A percentile compares a stretch with the other conserved stretches of the same genome.
Evolutionary conservation across 2,329 filamentous ascomycete species (phyloP).

Genomic region (Phialemoniopsis sp.): DNA sequence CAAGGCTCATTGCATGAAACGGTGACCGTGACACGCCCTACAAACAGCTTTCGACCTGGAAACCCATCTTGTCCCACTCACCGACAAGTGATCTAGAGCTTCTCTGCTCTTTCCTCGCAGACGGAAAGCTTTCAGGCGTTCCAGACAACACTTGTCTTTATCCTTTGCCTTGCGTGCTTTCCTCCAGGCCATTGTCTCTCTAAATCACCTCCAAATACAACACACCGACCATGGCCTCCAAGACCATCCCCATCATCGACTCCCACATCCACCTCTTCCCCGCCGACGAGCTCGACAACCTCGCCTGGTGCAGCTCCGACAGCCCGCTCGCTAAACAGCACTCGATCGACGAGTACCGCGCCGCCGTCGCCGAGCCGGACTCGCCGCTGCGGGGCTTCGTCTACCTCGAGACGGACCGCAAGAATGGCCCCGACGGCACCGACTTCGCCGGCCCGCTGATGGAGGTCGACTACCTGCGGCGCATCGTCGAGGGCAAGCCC

Average conservation of each 20-base stretch:
- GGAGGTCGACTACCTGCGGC: slow-evolving; percentile 67
- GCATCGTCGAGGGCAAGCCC: slow-evolving; percentile 59
- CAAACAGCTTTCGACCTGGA: too few species aligned
- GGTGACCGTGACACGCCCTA: too few species aligned
- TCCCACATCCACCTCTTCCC: slow-evolving; percentile 91
- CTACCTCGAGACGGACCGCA: slow-evolving; percentile 79
- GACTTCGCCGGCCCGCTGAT: slow-evolving; percentile 66
- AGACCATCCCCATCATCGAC: slow-evolving; percentile 66
- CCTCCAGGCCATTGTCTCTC: too few species aligned
- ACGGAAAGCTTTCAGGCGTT: too few species aligned
- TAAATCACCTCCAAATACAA: too few species aligned
- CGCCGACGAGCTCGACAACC: slow-evolving; percentile 56
- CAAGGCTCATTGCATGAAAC: too few species aligned
- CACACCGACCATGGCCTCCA: slow-evolving; percentile 5
- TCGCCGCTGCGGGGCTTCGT: slow-evolving; percentile 62
- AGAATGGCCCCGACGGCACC: slow-evolving; percentile 46
- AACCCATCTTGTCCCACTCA: too few species aligned
- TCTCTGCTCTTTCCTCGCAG: too few species aligned
- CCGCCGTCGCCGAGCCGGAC: slow-evolving; percentile 32
- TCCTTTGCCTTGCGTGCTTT: too few species aligned
- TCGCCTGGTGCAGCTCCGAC: slow-evolving; percentile 64
- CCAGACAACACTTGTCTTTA: too few species aligned
- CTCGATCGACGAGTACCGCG: slow-evolving; percentile 60
- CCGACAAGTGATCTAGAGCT: too few species aligned
- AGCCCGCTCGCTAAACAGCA: slow-evolving; percentile 59